phyloP scores from a whole-genome alignment of 805 yeast genomes.

The Naumovozyma baii region DNA sequence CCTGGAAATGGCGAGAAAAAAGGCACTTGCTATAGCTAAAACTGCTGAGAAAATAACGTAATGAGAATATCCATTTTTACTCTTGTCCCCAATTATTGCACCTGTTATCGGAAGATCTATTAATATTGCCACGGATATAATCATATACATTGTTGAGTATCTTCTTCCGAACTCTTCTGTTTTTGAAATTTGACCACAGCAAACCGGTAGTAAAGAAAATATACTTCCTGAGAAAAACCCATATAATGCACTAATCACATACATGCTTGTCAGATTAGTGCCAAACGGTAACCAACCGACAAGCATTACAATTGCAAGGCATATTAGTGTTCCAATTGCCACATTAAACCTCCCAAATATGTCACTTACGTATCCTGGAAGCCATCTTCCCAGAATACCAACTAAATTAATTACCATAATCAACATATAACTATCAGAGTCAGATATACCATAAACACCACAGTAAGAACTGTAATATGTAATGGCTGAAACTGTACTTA shows the following conservation, averaged over 20 bases:
- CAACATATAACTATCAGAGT: slow-evolving; percentile 35
- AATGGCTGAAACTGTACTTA: slow-evolving; percentile 35
- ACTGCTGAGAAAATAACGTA: slow-evolving; percentile 32
- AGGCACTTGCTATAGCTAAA: slow-evolving; percentile 32
- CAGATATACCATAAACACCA: slow-evolving; percentile 35
- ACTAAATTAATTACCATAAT: slow-evolving; percentile 36
- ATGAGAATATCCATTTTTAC: slow-evolving; percentile 29
- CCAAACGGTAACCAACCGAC: slow-evolving; percentile 35
- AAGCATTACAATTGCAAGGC: slow-evolving; percentile 27
- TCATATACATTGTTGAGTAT: slow-evolving; percentile 48
- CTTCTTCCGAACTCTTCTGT: slow-evolving; percentile 45
- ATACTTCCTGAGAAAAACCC: slow-evolving; percentile 49
- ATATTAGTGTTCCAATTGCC: slow-evolving; percentile 31
- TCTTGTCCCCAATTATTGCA: slow-evolving; percentile 36
- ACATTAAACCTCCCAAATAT: slow-evolving; percentile 46
- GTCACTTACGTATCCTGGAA: slow-evolving; percentile 37
- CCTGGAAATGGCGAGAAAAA: slow-evolving; percentile 38
- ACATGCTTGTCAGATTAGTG: slow-evolving; percentile 26
- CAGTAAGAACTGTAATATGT: slow-evolving; percentile 47
- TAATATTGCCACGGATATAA: slow-evolving; percentile 45
- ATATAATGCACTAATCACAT: slow-evolving; percentile 38
- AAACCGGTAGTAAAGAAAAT: slow-evolving; percentile 46
- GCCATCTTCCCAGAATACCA: slow-evolving; percentile 37
- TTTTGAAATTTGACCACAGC: slow-evolving; percentile 49
- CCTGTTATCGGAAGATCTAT: slow-evolving; percentile 43